Percentiles rank a stretch among this genome's conserved stretches.
phyloP scores from a whole-genome alignment of 83 land plant species.

The Picea abies region DNA sequence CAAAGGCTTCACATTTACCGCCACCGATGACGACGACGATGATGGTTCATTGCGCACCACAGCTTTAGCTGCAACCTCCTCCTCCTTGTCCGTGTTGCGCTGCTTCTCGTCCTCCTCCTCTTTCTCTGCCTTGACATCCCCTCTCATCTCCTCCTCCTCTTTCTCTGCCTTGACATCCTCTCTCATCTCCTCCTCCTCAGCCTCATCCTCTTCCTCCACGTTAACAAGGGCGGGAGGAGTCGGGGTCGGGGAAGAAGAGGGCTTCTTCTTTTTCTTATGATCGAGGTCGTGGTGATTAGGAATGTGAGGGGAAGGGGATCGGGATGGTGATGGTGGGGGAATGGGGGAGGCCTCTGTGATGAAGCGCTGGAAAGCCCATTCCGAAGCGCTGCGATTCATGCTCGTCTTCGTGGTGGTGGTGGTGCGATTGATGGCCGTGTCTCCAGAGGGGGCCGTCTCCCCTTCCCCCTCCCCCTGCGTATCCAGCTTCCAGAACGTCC shows the following conservation, averaged over 20 bases:
- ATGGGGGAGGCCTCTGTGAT: slow-evolving; percentile 35
- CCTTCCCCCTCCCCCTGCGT: slow-evolving; percentile 13
- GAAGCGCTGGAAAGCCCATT: slow-evolving; percentile 79
- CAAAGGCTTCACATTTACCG: not conserved
- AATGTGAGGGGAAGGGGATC: too few species aligned
- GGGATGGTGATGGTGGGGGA: too few species aligned
- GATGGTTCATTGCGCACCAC: not conserved
- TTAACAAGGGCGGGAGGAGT: not conserved
- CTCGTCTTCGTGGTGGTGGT: not conserved
- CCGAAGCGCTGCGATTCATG: slow-evolving; percentile 83
- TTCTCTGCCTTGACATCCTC: not conserved
- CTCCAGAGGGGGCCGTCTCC: slow-evolving; percentile 42
- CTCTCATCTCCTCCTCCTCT: slow-evolving; percentile 3
- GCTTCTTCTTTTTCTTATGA: not conserved
- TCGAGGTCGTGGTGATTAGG: not conserved
- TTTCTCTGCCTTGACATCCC: not conserved
- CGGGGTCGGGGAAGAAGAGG: slow-evolving; percentile 6
- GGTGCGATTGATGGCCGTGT: not conserved
- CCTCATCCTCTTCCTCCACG: not conserved
- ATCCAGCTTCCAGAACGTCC: slow-evolving; percentile 34
- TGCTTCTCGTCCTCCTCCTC: not conserved
- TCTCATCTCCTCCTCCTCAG: slow-evolving; percentile 9
- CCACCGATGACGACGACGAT: not conserved
- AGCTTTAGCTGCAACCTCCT: slow-evolving; percentile 16
- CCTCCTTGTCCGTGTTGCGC: not conserved